A percentile compares a stretch with the other conserved stretches of the same genome.
phyloP scores from a whole-genome alignment of 2,329 filamentous ascomycete species.

The Trichoderma guizhouense region DNA sequence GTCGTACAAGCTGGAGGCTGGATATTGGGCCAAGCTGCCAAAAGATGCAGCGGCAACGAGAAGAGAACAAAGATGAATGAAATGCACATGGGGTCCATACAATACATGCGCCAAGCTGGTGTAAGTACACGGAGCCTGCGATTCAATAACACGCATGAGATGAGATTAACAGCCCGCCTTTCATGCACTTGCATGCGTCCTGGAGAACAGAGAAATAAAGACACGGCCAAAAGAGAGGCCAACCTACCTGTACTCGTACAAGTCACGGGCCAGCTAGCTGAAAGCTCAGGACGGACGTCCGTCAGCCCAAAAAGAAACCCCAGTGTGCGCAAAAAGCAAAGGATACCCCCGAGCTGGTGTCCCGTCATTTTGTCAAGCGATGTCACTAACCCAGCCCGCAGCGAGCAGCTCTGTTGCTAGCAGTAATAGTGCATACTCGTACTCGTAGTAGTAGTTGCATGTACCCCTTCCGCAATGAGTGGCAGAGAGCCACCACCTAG shows the following conservation, averaged over 20 bases:
- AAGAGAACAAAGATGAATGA: background rate
- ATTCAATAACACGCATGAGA: background rate
- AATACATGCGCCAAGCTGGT: background rate
- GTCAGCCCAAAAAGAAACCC: background rate
- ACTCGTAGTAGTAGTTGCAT: background rate
- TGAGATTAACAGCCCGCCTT: background rate
- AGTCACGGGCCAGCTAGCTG: background rate
- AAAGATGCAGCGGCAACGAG: background rate
- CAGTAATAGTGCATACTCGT: background rate
- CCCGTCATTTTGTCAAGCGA: conserved; percentile 5
- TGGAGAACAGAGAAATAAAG: background rate
- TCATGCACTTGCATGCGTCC: background rate
- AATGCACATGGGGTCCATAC: background rate
- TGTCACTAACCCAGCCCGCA: background rate
- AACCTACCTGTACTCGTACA: background rate
- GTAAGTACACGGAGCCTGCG: background rate
- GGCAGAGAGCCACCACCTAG: background rate
- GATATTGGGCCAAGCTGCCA: background rate
- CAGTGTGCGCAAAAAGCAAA: background rate
- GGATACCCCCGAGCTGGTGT: background rate
- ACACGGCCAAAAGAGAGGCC: background rate
- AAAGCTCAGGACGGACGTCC: background rate
- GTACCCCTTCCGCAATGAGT: background rate
- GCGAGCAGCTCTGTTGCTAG: background rate
- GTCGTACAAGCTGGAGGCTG: background rate